Base-by-base conservation (phyloP, 1,139 yeast species). In the Casaregolazyma lundiana region DNA sequence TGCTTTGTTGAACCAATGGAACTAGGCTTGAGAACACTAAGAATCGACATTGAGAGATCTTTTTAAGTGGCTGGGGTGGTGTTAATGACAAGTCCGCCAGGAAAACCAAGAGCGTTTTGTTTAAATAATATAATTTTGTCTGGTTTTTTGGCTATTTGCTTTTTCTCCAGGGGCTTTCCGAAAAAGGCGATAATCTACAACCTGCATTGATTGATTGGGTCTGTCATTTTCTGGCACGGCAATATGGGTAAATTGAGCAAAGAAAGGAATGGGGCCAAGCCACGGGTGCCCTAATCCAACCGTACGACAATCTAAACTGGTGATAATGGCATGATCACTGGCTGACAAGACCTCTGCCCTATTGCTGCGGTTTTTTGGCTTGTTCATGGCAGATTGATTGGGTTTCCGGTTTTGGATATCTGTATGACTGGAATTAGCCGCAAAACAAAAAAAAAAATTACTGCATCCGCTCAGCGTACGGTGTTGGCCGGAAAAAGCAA, bases 11-110 rank as follows among this genome's bases (percentile, higher is more conserved):
- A 34, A 36, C 13, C 13, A 19, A 36, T 16, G 13, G 42, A 22
- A 26, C 21, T 24, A 38, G 42, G 17, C 21, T 32, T 32, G 20
- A 26, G 36, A 17, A 32, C 36, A 32, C 43, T 32, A 18, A 41
- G 36, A 17, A 35, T 38, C 19, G 45, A 36, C 45, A 42, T 35
- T 42, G 24, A 35, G 26, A 29, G 26, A 9, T 16, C n/a, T n/a
- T 9, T 7, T 26, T 17, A 34, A 15, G 19, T 16, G 13, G 21
- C 11, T 34, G 20, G 20, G n/a, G n/a, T n/a, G n/a, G n/a, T n/a
- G n/a, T n/a, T n/a, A n/a, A n/a, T n/a, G n/a, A n/a, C n/a, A n/a
- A n/a, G n/a, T n/a, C n/a, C n/a, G n/a, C n/a, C n/a, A n/a, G n/a
- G n/a, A n/a, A n/a, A n/a, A n/a, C n/a, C n/a, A n/a, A n/a, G n/a